phyloP scores from a whole-genome alignment of 176 grass and related monocot species.

The Neostapfia colusana region DNA sequence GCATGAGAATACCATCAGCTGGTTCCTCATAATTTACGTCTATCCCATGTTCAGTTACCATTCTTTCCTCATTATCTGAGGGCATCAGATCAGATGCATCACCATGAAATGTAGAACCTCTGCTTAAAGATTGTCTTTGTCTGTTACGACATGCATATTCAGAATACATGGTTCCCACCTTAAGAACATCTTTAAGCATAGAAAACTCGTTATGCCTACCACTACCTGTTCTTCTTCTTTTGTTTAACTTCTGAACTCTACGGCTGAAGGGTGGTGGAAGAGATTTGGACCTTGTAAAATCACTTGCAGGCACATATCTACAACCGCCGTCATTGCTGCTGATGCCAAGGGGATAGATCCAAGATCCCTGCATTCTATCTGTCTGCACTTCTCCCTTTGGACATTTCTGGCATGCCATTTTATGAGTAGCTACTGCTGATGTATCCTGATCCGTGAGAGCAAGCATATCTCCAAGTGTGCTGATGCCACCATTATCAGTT shows the following conservation, averaged over 20 bases:
- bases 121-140: slow-evolving; percentile 36
- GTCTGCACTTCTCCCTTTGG: slow-evolving; percentile 38
- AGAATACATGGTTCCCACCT: slow-evolving; percentile 59
- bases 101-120: slow-evolving; percentile 34
- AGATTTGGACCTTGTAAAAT: slow-evolving; percentile 70
- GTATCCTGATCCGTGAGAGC: slow-evolving; percentile 59
- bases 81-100: slow-evolving; percentile 32
- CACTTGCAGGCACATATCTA: slow-evolving; percentile 51
- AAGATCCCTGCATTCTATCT: slow-evolving; percentile 37
- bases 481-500: slow-evolving; percentile 37
- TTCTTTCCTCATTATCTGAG: slow-evolving; percentile 46
- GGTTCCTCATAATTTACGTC: slow-evolving; percentile 74
- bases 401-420: slow-evolving; percentile 22
- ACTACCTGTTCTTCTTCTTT: slow-evolving; percentile 53
- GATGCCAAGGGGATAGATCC: slow-evolving; percentile 45
- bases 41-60: slow-evolving; percentile 66
- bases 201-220: slow-evolving; percentile 61
- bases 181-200: slow-evolving; percentile 85
- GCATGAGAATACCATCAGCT: slow-evolving; percentile 22
- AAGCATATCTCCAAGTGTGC: slow-evolving; percentile 77
- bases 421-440: slow-evolving; percentile 25
- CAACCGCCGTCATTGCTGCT: slow-evolving; percentile 64
- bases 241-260: slow-evolving; percentile 54
- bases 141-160: slow-evolving; percentile 40
- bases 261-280: slow-evolving; percentile 54